These are phyloP conservation scores for Magnusiomyces tetraspermus DNA, from an alignment of 1,139 yeast species.

Conservation along the genomic window DNA sequence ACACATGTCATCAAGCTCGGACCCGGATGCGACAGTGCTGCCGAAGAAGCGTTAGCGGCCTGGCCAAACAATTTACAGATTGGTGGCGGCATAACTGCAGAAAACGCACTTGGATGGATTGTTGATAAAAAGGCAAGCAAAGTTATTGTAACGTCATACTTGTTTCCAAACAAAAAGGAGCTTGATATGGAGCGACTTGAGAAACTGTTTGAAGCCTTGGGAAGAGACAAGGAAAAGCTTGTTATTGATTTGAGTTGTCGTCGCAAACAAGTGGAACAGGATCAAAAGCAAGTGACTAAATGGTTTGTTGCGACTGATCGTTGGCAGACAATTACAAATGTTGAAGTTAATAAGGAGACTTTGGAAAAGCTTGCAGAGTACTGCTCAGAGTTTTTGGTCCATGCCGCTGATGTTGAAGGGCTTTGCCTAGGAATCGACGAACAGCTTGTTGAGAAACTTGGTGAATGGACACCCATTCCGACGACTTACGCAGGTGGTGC, in stretches of 20 bases:
- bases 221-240: constrained; percentile 44
- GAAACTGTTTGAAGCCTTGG: constrained; percentile 43
- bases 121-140: constrained; percentile 54
- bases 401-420: constrained; percentile 98
- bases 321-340: constrained; percentile 84
- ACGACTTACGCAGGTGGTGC: constrained; percentile 98
- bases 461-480: constrained; percentile 70
- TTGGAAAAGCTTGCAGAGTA: constrained; percentile 47
- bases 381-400: constrained; percentile 81
- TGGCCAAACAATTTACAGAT: constrained; percentile 76
- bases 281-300: constrained; percentile 26
- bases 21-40: constrained; percentile 74
- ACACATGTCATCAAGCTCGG: constrained; percentile 94
- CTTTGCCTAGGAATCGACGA: constrained; percentile 86
- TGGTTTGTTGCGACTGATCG: constrained; percentile 97
- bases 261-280: constrained; percentile 29
- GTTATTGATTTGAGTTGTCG: constrained; percentile 91
- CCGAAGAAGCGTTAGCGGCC: constrained; percentile 56
- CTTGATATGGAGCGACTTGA: constrained; percentile 50
- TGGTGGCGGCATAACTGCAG: constrained; percentile 81
- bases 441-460: constrained; percentile 56
- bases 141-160: constrained; percentile 87
- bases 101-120: constrained; percentile 71
- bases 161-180: constrained; percentile 53
- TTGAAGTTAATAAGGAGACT: constrained; percentile 45